phyloP scores from a whole-genome alignment of 1,284 basidiomycete genomes.

The Sanghuangporus sanghuang region DNA sequence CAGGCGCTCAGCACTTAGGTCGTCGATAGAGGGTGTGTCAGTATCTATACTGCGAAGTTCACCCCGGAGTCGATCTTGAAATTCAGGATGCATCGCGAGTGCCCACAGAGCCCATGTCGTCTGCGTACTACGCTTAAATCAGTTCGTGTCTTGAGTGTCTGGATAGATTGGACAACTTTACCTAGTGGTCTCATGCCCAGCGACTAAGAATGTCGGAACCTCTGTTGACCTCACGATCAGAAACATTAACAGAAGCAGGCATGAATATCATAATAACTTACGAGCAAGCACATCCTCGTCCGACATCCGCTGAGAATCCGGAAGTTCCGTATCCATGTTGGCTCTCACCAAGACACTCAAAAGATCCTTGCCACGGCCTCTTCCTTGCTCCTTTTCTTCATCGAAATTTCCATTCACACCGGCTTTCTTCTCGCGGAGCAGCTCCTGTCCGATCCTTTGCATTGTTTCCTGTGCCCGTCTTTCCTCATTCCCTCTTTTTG shows the following conservation, averaged over 20 bases:
- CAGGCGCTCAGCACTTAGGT: conserved; percentile 26
- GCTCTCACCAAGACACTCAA: conserved; percentile 54
- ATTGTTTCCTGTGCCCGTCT: conserved; percentile 22
- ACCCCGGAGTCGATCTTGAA: conserved; percentile 63
- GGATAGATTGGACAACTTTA: conserved; percentile 19
- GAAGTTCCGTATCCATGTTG: conserved; percentile 56
- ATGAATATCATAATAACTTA: conserved; percentile 31
- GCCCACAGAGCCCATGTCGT: conserved; percentile 61
- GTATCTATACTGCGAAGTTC: conserved; percentile 48
- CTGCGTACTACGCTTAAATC: conserved; percentile 20
- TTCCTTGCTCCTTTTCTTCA: conserved; percentile 27
- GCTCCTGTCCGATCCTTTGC: conserved; percentile 35
- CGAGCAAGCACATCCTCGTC: conserved; percentile 75
- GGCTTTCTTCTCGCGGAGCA: conserved; percentile 42
- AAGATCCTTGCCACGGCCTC: conserved; percentile 38
- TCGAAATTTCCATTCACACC: conserved; percentile 24
- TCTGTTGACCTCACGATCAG: conserved; percentile 30
- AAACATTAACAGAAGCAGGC: no score
- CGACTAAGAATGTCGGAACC: conserved; percentile 55
- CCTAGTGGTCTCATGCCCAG: conserved; percentile 77
- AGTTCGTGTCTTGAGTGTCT: neutral
- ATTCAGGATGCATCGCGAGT: conserved; percentile 46
- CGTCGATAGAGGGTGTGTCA: conserved; percentile 26
- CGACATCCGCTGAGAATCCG: conserved; percentile 53
- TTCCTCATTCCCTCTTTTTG: conserved; percentile 13